Evolutionary conservation across 441 rosid species (phyloP).

Genomic region (Dalechampia spathulata): DNA sequence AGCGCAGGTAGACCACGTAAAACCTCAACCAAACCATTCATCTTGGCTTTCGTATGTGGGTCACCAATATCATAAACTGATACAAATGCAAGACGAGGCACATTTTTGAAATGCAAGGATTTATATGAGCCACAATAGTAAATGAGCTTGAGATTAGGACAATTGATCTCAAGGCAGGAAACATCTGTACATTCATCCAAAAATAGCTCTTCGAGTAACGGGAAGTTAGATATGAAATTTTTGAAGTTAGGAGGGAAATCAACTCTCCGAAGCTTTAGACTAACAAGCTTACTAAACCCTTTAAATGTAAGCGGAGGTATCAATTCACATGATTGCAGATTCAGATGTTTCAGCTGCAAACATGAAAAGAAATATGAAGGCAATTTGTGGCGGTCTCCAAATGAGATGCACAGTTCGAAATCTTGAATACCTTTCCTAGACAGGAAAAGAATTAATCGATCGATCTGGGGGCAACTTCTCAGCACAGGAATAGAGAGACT

Average conservation of each 20-base stretch:
- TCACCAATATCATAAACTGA: not conserved
- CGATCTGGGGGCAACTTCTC: conserved; percentile 8
- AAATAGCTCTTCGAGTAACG: not conserved
- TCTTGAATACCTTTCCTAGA: not conserved
- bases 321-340: not conserved
- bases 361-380: not conserved
- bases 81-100: not conserved
- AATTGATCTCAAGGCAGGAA: conserved; percentile 1
- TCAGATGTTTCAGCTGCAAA: not conserved
- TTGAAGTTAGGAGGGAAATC: not conserved
- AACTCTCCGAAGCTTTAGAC: not conserved
- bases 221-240: not conserved
- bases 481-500: not conserved
- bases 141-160: conserved; percentile 5
- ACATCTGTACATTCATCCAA: not conserved
- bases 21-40: not conserved
- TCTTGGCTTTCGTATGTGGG: not conserved
- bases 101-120: not conserved
- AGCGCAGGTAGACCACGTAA: not conserved
- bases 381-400: not conserved
- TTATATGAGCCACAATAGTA: not conserved
- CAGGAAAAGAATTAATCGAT: conserved; percentile 5
- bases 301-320: not conserved
- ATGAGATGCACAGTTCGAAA: not conserved
- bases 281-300: conserved; percentile 2